These are phyloP conservation scores for Laburnicola sp. DNA, from an alignment of 2,329 filamentous ascomycete species.

Conservation along the genomic window DNA sequence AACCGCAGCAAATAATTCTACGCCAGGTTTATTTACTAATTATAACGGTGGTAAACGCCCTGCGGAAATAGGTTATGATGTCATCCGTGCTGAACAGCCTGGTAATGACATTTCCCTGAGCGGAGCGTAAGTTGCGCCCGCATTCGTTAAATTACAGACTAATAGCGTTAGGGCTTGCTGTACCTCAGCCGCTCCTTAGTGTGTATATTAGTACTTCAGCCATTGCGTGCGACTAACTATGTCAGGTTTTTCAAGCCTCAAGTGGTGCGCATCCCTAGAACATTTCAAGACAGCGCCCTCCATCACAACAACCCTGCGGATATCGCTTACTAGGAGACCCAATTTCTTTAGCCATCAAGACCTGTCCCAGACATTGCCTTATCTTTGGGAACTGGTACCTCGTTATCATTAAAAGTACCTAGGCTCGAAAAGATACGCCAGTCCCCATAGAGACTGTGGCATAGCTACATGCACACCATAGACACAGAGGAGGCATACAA, in stretches of 20 bases:
- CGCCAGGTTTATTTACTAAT: conserved; percentile 32
- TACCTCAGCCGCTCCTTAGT: conserved; percentile 31
- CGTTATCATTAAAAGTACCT: conserved; percentile 1
- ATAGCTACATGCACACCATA: conserved; percentile 22
- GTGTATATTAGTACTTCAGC: not conserved
- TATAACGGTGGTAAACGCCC: conserved; percentile 28
- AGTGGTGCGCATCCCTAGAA: conserved; percentile 20
- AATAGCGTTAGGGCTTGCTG: conserved; percentile 24
- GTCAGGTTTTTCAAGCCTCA: conserved; percentile 24
- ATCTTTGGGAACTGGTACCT: conserved; percentile 27
- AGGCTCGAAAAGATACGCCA: conserved; percentile 19
- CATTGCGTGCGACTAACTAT: not conserved
- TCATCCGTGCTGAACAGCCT: conserved; percentile 21
- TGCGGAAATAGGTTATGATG: conserved; percentile 17
- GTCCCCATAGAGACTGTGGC: conserved; percentile 20
- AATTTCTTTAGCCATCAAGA: conserved; percentile 25
- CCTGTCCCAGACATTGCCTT: conserved; percentile 22
- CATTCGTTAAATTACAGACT: conserved; percentile 1
- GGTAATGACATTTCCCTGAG: conserved; percentile 23
- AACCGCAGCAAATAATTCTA: conserved; percentile 21
- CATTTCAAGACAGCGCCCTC: conserved; percentile 31
- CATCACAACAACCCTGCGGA: conserved; percentile 29
- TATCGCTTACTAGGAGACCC: conserved; percentile 25
- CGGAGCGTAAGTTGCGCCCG: conserved; percentile 26
- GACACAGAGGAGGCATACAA: conserved; percentile 25